Evolutionary conservation across 441 rosid species (phyloP).

Genomic region (Lepidium campestre): DNA sequence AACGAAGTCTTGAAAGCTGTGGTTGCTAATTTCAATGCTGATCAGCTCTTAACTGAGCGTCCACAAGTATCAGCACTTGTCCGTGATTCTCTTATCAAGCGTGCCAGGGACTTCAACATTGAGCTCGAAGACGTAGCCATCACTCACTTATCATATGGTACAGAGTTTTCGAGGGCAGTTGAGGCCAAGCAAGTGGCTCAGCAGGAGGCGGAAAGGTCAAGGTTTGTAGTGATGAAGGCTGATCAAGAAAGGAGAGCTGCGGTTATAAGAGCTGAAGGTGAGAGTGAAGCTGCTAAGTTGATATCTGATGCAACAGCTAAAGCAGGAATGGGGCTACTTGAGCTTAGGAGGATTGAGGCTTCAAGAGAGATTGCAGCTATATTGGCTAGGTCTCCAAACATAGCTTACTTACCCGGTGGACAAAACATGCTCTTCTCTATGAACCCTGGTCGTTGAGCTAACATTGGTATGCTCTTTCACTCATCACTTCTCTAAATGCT

Average conservation of each 20-base stretch:
- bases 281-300: slow-evolving; percentile 84
- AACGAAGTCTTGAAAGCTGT: slow-evolving; percentile 92
- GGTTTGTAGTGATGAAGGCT: slow-evolving; percentile 87
- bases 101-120: slow-evolving; percentile 87
- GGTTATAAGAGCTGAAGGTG: slow-evolving; percentile 92
- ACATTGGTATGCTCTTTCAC: slow-evolving; percentile 5
- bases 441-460: slow-evolving; percentile 52
- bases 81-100: slow-evolving; percentile 55
- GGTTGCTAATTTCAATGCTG: slow-evolving; percentile 95
- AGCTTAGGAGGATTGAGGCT: slow-evolving; percentile 95
- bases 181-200: slow-evolving; percentile 99
- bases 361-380: slow-evolving; percentile 85
- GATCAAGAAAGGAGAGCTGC: slow-evolving; percentile 99
- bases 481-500: neutral
- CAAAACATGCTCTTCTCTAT: slow-evolving; percentile 70
- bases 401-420: slow-evolving; percentile 83
- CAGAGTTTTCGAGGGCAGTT: slow-evolving; percentile 87
- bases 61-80: slow-evolving; percentile 90
- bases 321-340: slow-evolving; percentile 86
- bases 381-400: slow-evolving; percentile 77
- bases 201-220: slow-evolving; percentile 96
- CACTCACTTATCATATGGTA: slow-evolving; percentile 86
- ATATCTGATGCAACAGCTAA: slow-evolving; percentile 81
- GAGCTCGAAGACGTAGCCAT: slow-evolving; percentile 86
- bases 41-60: slow-evolving; percentile 97